These are phyloP conservation scores for Aureobasidium sp. DNA, from an alignment of 2,329 filamentous ascomycete genomes.

Conservation along the genomic window DNA sequence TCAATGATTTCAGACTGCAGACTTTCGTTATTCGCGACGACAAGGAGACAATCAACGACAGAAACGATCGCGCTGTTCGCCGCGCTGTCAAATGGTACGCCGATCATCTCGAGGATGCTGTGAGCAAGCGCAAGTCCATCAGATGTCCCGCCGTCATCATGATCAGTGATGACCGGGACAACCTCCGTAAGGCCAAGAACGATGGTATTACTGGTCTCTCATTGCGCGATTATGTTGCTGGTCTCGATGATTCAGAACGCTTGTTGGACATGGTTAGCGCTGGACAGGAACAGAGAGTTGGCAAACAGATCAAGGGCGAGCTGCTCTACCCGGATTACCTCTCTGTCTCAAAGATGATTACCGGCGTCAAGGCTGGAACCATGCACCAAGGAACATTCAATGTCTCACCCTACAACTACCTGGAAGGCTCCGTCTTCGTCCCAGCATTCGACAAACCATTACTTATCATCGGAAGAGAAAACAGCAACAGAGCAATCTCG, in stretches of 20 bases:
- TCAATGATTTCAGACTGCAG: slow-evolving; percentile 94
- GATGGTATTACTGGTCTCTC: slow-evolving; percentile 64
- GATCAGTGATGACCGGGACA: slow-evolving; percentile 87
- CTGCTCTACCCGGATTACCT: slow-evolving; percentile 85
- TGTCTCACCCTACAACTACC: slow-evolving; percentile 94
- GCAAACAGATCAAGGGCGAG: slow-evolving; percentile 56
- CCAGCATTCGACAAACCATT: slow-evolving; percentile 83
- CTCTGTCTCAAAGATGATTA: slow-evolving; percentile 86
- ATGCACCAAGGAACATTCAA: slow-evolving; percentile 94
- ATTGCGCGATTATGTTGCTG: slow-evolving; percentile 65
- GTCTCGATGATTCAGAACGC: slow-evolving; percentile 72
- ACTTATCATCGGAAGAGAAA: slow-evolving; percentile 82
- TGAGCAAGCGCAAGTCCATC: slow-evolving; percentile 44
- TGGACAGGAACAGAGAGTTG: slow-evolving; percentile 57
- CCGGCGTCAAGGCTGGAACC: slow-evolving; percentile 77
- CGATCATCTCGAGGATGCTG: slow-evolving; percentile 61
- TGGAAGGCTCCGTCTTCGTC: slow-evolving; percentile 86
- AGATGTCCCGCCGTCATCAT: slow-evolving; percentile 74
- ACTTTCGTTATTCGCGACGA: slow-evolving; percentile 69
- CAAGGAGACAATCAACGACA: slow-evolving; percentile 87
- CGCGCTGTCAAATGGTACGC: slow-evolving; percentile 83
- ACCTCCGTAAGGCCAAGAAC: slow-evolving; percentile 68
- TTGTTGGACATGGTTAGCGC: slow-evolving; percentile 90
- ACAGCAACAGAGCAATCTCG: slow-evolving; percentile 88
- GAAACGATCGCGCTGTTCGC: slow-evolving; percentile 87